phyloP scores from a whole-genome alignment of 1,284 basidiomycete species.

The Naganishia cerealis region DNA sequence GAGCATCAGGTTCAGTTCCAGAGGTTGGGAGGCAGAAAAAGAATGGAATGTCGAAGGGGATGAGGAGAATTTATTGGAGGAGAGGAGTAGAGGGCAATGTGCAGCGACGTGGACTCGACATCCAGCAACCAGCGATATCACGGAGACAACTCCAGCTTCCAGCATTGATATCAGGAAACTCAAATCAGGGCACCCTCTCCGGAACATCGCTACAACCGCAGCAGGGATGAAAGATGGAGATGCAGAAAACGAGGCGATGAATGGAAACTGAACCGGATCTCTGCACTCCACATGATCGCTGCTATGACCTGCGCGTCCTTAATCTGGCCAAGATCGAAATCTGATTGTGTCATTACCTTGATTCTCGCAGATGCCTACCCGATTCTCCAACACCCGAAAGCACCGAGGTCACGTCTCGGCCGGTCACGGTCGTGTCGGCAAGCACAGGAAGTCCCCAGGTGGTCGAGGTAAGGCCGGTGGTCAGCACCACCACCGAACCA shows the following conservation, averaged over 20 bases:
- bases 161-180: too few relatives aligned
- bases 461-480: constrained; percentile 99
- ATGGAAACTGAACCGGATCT: not conserved
- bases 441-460: constrained; percentile 99
- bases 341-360: constrained; percentile 10
- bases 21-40: not conserved
- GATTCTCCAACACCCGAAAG: constrained; percentile 93
- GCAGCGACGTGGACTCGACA: not conserved
- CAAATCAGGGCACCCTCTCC: not conserved
- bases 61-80: not conserved
- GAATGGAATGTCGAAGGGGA: not conserved
- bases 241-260: too few relatives aligned
- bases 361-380: constrained; percentile 74
- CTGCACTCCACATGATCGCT: constrained; percentile 1
- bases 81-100: not conserved
- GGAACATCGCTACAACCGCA: not conserved
- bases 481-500: constrained; percentile 92
- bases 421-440: constrained; percentile 98
- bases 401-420: constrained; percentile 98
- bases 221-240: not conserved
- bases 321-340: not conserved
- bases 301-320: not conserved
- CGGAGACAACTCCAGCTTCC: too few relatives aligned
- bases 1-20: not conserved
- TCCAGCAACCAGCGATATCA: too few relatives aligned